phyloP scores from a whole-genome alignment of 1,139 yeast species.

The Yamadazyma jaroonii region DNA sequence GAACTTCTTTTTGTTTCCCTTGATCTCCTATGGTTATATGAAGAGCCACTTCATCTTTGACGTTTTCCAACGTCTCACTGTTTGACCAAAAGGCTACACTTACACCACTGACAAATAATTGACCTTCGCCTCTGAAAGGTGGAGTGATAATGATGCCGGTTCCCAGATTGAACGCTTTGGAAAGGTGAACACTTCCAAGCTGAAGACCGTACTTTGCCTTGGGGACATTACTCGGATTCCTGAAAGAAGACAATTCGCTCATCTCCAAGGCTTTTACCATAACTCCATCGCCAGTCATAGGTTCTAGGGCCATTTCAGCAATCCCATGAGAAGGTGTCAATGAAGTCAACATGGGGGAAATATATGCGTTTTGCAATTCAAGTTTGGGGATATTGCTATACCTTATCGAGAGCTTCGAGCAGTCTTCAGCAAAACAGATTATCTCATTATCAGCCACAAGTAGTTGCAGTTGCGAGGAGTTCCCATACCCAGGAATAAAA shows the following conservation, averaged over 20 bases:
- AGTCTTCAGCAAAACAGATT: not conserved
- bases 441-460: not conserved
- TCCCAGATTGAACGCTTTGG: conserved; percentile 6
- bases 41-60: conserved; percentile 6
- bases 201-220: conserved; percentile 5
- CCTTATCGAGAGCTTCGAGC: not conserved
- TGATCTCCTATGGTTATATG: conserved; percentile 6
- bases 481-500: not conserved
- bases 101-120: conserved; percentile 5
- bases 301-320: conserved; percentile 4
- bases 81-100: conserved; percentile 6
- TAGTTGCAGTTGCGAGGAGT: not conserved
- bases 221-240: conserved; percentile 1
- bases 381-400: not conserved
- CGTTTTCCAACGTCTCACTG: conserved; percentile 1
- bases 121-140: conserved; percentile 7
- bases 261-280: conserved; percentile 6
- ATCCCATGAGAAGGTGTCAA: conserved; percentile 5
- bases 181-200: conserved; percentile 4
- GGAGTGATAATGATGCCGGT: conserved; percentile 5
- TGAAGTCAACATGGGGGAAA: conserved; percentile 4
- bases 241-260: conserved; percentile 1
- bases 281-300: conserved; percentile 6
- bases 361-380: not conserved
- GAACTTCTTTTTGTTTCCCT: conserved; percentile 6